Conservation (phyloP, 495 filamentous ascomycete genomes). For the Aspergillus conjunctus region DNA sequence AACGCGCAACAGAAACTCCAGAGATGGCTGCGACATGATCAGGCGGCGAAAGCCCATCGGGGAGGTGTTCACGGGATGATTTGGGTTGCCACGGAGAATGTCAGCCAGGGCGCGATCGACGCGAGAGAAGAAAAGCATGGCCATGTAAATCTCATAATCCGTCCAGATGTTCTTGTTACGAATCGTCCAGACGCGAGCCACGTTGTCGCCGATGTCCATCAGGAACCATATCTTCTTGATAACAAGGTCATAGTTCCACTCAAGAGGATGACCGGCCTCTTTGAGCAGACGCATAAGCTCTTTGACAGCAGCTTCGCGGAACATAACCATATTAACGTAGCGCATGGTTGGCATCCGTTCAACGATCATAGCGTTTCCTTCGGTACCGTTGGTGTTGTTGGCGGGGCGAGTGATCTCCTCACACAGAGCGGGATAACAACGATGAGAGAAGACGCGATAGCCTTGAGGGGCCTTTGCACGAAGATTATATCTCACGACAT, state of each 20-base stretch:
- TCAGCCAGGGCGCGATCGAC: slow-evolving; percentile 39
- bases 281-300: slow-evolving; percentile 59
- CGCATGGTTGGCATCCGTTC: no score
- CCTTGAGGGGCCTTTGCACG: no score
- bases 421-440: no score
- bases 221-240: slow-evolving; percentile 68
- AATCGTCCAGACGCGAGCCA: slow-evolving; percentile 50
- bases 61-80: slow-evolving; percentile 50
- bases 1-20: slow-evolving; percentile 51
- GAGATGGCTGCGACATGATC: slow-evolving; percentile 59
- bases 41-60: slow-evolving; percentile 49
- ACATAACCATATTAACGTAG: slow-evolving; percentile 8
- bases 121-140: slow-evolving; percentile 61
- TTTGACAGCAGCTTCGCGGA: slow-evolving; percentile 47
- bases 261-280: slow-evolving; percentile 53
- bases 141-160: slow-evolving; percentile 55
- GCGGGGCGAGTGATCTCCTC: no score
- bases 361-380: no score
- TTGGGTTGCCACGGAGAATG: slow-evolving; percentile 47
- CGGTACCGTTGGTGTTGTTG: no score
- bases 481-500: no score
- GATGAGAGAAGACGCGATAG: no score
- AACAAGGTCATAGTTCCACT: slow-evolving; percentile 38
- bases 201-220: slow-evolving; percentile 60
- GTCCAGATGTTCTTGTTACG: slow-evolving; percentile 50